phyloP scores from a whole-genome alignment of 2,329 filamentous ascomycete genomes.

The Botryotinia narcissicola region DNA sequence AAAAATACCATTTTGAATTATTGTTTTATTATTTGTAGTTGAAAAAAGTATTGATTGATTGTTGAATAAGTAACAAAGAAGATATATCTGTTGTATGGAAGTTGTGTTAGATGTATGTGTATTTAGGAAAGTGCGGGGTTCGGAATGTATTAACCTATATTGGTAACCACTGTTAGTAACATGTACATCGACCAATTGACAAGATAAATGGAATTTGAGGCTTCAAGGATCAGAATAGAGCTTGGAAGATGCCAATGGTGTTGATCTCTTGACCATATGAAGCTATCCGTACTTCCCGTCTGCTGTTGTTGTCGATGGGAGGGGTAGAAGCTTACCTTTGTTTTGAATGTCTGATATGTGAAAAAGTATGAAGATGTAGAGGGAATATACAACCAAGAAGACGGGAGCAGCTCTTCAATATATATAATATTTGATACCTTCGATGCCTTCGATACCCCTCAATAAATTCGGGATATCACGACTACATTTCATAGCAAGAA shows the following conservation, averaged over 20 bases:
- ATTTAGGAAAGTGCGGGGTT: conserved; percentile 4
- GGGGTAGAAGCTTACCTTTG: conserved; percentile 1
- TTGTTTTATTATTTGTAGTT: conserved; percentile 11
- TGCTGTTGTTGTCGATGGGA: neutral
- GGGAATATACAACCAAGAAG: neutral
- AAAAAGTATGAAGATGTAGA: neutral
- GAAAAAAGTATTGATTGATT: neutral
- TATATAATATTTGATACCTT: neutral
- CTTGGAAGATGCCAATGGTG: neutral
- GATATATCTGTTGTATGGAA: neutral
- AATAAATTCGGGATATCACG: neutral
- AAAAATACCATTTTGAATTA: conserved; percentile 49
- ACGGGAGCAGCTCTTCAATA: conserved; percentile 1
- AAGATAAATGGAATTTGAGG: neutral
- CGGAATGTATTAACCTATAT: neutral
- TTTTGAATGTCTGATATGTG: neutral
- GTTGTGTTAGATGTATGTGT: neutral
- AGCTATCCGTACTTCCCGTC: neutral
- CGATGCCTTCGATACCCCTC: neutral
- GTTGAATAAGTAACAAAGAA: conserved; percentile 5
- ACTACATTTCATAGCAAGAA: neutral
- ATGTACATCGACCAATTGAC: neutral
- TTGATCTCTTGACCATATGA: neutral
- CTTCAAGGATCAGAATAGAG: neutral
- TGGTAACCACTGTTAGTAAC: neutral